Percentiles rank a stretch among this genome's conserved stretches.
Conservation (phyloP, 257 asterid genomes). For the Forsythia viridissima region DNA sequence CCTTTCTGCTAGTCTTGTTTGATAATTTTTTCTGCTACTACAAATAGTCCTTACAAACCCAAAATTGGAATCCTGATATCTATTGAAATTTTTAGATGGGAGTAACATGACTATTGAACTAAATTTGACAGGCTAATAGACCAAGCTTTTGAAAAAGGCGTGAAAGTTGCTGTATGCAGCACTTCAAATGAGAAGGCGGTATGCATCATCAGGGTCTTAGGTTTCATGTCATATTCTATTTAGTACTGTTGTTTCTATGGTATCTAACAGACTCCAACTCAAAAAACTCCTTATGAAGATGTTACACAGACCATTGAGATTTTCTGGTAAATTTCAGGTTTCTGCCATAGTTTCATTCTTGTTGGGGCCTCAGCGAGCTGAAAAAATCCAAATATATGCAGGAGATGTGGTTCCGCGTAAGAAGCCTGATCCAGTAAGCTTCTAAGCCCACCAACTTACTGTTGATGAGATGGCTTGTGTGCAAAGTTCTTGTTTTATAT, state of each 20-base stretch:
- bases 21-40: not conserved
- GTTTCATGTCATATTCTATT: conserved; percentile 24
- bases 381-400: conserved; percentile 81
- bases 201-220: conserved; percentile 63
- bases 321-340: conserved; percentile 46
- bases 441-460: conserved; percentile 21
- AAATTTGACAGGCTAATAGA: conserved; percentile 69
- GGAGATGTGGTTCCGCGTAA: conserved; percentile 97
- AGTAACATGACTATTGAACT: conserved; percentile 13
- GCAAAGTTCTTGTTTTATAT: not conserved
- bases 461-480: not conserved
- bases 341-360: conserved; percentile 92
- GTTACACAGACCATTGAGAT: not conserved
- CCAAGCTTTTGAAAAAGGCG: conserved; percentile 78
- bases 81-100: not conserved
- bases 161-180: conserved; percentile 96
- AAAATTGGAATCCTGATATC: not conserved
- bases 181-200: conserved; percentile 99
- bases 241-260: not conserved
- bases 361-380: conserved; percentile 82
- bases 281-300: not conserved
- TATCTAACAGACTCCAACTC: not conserved
- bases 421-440: conserved; percentile 93
- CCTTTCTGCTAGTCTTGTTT: not conserved
- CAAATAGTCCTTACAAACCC: not conserved